These are phyloP conservation scores for Cladophialophora bantiana DNA, from an alignment of 2,329 filamentous ascomycete species.

Conservation along the genomic window DNA sequence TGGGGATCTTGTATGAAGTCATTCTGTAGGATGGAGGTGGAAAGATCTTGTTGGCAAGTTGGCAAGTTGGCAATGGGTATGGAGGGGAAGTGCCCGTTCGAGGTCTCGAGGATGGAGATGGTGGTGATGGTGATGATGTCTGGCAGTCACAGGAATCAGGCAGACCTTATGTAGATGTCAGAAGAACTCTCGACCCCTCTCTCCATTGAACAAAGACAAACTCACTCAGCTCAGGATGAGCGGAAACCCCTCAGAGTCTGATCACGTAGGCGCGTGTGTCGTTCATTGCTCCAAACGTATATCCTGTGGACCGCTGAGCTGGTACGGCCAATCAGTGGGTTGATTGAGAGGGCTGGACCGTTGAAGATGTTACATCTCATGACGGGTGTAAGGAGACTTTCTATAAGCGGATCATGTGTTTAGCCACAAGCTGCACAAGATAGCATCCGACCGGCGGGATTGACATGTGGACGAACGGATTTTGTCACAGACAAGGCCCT, in stretches of 20 bases:
- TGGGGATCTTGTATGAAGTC: slow-evolving; percentile 66
- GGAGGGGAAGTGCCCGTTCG: not conserved
- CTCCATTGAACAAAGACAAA: slow-evolving; percentile 8
- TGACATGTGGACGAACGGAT: slow-evolving; percentile 32
- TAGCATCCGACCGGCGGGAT: slow-evolving; percentile 3
- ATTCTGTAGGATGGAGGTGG: slow-evolving; percentile 20
- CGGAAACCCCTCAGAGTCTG: slow-evolving; percentile 37
- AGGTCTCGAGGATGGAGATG: not conserved
- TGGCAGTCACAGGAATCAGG: not conserved
- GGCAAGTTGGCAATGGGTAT: not conserved
- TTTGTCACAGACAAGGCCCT: slow-evolving; percentile 13
- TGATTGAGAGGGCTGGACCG: slow-evolving; percentile 5
- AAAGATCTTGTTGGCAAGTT: slow-evolving; percentile 1
- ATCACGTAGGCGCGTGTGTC: slow-evolving; percentile 11
- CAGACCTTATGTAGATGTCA: slow-evolving; percentile 33
- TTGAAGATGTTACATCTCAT: slow-evolving; percentile 33
- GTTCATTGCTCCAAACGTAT: slow-evolving; percentile 18
- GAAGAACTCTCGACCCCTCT: slow-evolving; percentile 26
- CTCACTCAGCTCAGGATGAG: slow-evolving; percentile 30
- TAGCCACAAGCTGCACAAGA: not conserved
- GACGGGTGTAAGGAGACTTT: slow-evolving; percentile 37
- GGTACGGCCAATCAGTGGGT: slow-evolving; percentile 19
- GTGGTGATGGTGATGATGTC: not conserved
- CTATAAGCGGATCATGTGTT: slow-evolving; percentile 18
- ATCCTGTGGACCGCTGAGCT: slow-evolving; percentile 26